Base-by-base conservation (phyloP, 495 filamentous ascomycete genomes). In the Diplogelasinospora grovesii region DNA sequence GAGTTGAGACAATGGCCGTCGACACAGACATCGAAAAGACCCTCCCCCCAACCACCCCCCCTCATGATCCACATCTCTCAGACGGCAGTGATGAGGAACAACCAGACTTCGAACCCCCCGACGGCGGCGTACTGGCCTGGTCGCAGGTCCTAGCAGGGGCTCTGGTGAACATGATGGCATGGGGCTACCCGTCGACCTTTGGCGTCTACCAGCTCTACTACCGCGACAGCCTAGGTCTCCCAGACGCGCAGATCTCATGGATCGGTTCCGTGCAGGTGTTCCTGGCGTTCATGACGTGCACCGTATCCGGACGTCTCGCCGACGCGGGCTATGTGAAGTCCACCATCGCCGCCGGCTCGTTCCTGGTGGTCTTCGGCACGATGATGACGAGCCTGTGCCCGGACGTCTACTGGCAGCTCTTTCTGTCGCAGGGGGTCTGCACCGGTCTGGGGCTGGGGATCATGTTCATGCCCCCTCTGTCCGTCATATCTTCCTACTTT, bases 181-280 rank as follows among this genome's bases (percentile, higher is more conserved):
- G 66, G 56, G 68, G 68, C 38, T 63, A 61, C 33, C 59, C 64
- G 7, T 43, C 64, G 5, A 52, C 63, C 2, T 71, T 69, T 35
- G 68, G 66, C 16, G 60, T 71, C 18, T 71, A 61, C 24, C 66
- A 71, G 52, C 60, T 68, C 7, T 58, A 70, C 53, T 71, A 71
- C 46, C 49, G 54, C n/a, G 56, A 68, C 46, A 63, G 62, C 0
- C 55, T 71, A 24, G 39, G 52, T 10, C 54, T 70, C 2, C 62
- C 68, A 10, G 48, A 63, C 6, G 42, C 62, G 3, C 57, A 65
- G 22, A 55, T 71, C 15, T 65, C 65, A 0, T 71, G 66, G 68
- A 68, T 70, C 36, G 68, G 68, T 14, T 70, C 66, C 11, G 28
- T 69, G 8, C 66, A 70, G 50, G 50, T 63, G 28, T 70, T 70